A percentile compares a stretch with the other conserved stretches of the same genome.
Conservation (phyloP, 1,284 basidiomycete species). For the Salmacisia buchloeana region DNA sequence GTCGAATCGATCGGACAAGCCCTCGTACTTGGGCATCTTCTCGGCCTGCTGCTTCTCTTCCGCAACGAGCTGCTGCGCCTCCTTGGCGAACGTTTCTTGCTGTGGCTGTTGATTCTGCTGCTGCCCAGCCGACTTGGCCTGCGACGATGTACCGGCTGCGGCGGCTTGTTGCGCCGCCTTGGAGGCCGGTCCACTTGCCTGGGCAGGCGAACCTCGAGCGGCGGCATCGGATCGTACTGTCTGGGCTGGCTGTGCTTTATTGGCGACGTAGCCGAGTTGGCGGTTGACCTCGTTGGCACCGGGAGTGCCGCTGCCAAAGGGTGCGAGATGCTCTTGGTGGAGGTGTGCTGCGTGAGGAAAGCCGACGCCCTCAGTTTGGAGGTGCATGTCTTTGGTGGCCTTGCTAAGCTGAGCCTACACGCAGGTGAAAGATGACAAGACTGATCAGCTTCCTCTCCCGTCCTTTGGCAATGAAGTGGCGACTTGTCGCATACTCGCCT, state of each 20-base stretch:
- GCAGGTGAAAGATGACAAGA: no score
- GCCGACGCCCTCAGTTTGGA: background rate
- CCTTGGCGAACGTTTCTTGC: background rate
- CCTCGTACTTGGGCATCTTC: slow-evolving; percentile 42
- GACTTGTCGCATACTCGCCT: no score
- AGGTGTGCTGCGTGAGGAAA: no score
- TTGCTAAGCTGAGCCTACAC: background rate
- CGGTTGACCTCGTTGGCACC: slow-evolving; percentile 12
- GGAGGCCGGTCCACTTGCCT: background rate
- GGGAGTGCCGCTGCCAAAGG: slow-evolving; percentile 9
- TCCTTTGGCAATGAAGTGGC: no score
- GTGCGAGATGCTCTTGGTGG: slow-evolving; percentile 2
- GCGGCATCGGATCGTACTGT: background rate
- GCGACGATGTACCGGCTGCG: slow-evolving; percentile 13
- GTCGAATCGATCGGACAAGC: slow-evolving; percentile 38
- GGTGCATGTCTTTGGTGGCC: background rate
- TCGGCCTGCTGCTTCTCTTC: slow-evolving; percentile 38
- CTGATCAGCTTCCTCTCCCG: no score
- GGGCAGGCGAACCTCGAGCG: slow-evolving; percentile 6
- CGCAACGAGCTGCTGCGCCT: slow-evolving; percentile 34
- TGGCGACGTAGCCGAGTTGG: slow-evolving; percentile 21
- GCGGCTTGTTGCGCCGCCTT: slow-evolving; percentile 20
- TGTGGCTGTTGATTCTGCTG: background rate
- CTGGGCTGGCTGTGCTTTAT: slow-evolving; percentile 22
- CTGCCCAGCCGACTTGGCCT: background rate